Conservation (phyloP, 805 yeast species). For the Candida wancherniae region DNA sequence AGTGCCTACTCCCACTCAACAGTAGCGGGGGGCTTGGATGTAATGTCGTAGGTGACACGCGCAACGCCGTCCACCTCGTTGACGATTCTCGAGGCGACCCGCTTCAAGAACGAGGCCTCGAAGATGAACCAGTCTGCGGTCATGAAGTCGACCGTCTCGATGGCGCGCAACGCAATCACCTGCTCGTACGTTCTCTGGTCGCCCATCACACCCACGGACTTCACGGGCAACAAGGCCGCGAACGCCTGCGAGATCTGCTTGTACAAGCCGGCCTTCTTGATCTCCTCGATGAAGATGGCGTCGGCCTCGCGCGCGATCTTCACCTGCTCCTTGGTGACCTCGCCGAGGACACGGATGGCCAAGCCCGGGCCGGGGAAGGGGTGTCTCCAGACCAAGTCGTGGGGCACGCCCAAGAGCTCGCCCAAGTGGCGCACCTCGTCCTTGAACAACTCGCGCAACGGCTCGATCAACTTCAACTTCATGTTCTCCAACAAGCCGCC, state of each 20-base stretch:
- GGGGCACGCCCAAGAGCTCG: constrained; percentile 89
- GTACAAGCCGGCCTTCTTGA: constrained; percentile 87
- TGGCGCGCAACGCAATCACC: constrained; percentile 97
- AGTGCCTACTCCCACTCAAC: constrained; percentile 93
- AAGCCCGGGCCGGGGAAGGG: constrained; percentile 99
- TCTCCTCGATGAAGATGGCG: constrained; percentile 92
- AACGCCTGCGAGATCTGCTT: constrained; percentile 94
- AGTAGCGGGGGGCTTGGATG: constrained; percentile 99
- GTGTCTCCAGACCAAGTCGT: constrained; percentile 98
- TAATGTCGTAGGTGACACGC: constrained; percentile 96
- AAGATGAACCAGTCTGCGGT: constrained; percentile 99
- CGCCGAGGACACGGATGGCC: constrained; percentile 96
- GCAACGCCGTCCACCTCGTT: constrained; percentile 99
- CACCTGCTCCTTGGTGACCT: constrained; percentile 89
- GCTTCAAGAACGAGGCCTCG: constrained; percentile 87
- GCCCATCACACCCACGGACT: constrained; percentile 99
- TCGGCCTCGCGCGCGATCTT: constrained; percentile 98
- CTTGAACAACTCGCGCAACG: constrained; percentile 95
- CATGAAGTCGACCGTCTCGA: constrained; percentile 97
- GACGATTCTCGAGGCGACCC: constrained; percentile 91
- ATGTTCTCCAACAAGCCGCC: constrained; percentile 97
- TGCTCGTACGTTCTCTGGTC: constrained; percentile 99
- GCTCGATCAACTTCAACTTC: constrained; percentile 98
- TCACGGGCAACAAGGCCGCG: constrained; percentile 94
- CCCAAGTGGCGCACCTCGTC: constrained; percentile 98